Conservation (phyloP, 2,329 filamentous ascomycete species). For the Pezicula radicicola region DNA sequence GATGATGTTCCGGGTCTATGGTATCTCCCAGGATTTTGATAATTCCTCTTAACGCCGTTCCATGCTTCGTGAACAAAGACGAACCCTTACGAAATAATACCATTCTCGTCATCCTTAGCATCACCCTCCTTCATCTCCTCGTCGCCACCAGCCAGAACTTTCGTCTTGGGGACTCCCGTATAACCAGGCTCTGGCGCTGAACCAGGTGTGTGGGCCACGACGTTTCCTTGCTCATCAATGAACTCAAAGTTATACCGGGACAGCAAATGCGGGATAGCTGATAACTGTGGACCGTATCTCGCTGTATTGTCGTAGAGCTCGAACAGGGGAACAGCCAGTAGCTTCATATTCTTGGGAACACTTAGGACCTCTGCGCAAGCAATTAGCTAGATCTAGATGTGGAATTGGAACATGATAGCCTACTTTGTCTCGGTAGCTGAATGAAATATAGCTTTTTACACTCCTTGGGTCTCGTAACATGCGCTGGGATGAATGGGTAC, state of each 20-base stretch:
- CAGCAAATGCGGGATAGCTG: conserved; percentile 90
- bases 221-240: conserved; percentile 86
- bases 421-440: conserved; percentile 87
- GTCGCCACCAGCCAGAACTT: conserved; percentile 58
- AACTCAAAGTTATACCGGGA: conserved; percentile 98
- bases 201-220: conserved; percentile 82
- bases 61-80: conserved; percentile 9
- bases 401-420: conserved; percentile 24
- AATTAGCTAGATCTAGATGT: conserved; percentile 6
- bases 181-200: conserved; percentile 55
- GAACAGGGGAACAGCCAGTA: conserved; percentile 93
- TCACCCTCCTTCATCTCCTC: conserved; percentile 58
- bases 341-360: conserved; percentile 99
- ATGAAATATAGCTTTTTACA: conserved; percentile 99
- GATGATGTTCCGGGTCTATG: too few relatives aligned
- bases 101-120: conserved; percentile 33
- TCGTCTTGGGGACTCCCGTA: conserved; percentile 51
- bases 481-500: conserved; percentile 96
- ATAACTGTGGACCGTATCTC: conserved; percentile 91
- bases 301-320: conserved; percentile 98
- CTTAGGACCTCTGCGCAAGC: conserved; percentile 73
- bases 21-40: too few relatives aligned
- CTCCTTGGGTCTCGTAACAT: conserved; percentile 95
- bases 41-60: too few relatives aligned
- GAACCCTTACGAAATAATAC: conserved; percentile 15